A percentile compares a stretch with the other conserved stretches of the same genome.
phyloP scores from a whole-genome alignment of 345 rosid species.

The Kernera saxatilis region DNA sequence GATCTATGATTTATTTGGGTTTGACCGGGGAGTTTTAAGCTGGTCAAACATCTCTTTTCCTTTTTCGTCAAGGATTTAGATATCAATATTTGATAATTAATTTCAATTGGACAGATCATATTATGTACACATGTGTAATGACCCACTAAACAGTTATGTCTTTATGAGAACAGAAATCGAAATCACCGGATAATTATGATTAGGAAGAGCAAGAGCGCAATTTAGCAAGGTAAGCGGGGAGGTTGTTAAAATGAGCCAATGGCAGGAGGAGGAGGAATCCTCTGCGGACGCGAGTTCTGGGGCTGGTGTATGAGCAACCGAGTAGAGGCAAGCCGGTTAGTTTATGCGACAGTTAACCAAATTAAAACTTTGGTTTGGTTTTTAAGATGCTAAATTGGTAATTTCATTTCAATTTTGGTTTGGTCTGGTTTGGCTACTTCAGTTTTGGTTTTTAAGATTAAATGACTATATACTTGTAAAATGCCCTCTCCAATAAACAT shows the following conservation, averaged over 20 bases:
- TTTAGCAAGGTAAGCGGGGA: neutral
- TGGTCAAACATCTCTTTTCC: conserved; percentile 14
- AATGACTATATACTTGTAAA: too few species aligned
- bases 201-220: neutral
- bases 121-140: neutral
- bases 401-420: too few species aligned
- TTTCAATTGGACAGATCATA: neutral
- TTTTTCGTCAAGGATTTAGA: conserved; percentile 5
- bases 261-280: neutral
- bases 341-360: too few species aligned
- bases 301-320: too few species aligned
- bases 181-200: neutral
- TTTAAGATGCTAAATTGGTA: too few species aligned
- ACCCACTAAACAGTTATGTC: too few species aligned
- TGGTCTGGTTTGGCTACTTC: too few species aligned
- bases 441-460: too few species aligned
- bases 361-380: too few species aligned
- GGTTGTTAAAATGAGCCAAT: neutral
- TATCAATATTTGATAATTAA: neutral
- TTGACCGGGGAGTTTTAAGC: conserved; percentile 9
- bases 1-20: neutral
- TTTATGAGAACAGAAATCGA: neutral
- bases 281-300: neutral
- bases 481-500: neutral
- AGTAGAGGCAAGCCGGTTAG: too few species aligned